Conservation (phyloP, 192 early-diverging fungal species). For the Coemansia sp. region DNA sequence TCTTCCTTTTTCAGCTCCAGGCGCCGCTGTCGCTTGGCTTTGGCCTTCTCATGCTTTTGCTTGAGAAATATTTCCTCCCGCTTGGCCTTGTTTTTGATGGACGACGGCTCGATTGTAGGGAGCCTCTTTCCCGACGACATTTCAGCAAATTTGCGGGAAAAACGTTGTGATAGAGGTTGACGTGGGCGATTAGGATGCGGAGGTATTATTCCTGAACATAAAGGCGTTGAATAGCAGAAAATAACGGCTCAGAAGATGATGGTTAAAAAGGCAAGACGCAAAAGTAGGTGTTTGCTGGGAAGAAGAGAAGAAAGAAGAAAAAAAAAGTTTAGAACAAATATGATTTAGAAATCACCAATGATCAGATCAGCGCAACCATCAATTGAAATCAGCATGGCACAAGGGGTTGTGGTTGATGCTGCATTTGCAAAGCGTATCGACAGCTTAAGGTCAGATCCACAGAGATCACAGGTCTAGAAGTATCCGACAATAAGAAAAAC, state of each 20-base stretch:
- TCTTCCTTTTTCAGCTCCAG: conserved; percentile 77
- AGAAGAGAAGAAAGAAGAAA: not conserved
- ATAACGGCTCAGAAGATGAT: not conserved
- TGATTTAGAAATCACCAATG: not conserved
- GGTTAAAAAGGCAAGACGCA: not conserved
- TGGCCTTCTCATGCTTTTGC: conserved; percentile 71
- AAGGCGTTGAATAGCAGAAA: not conserved
- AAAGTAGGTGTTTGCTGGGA: not conserved
- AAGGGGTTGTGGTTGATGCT: too few relatives aligned
- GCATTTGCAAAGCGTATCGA: too few relatives aligned
- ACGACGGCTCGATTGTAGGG: conserved; percentile 32
- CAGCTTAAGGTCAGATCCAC: too few relatives aligned
- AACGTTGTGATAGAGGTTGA: not conserved
- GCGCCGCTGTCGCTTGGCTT: conserved; percentile 72
- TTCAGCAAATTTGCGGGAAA: not conserved
- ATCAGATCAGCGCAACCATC: too few relatives aligned
- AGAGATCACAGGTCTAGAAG: too few relatives aligned
- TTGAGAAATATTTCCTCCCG: conserved; percentile 78
- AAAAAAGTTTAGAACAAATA: not conserved
- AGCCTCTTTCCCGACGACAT: conserved; percentile 24
- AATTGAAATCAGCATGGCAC: too few relatives aligned
- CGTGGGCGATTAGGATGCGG: not conserved
- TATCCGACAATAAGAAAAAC: too few relatives aligned
- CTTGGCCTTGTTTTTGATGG: conserved; percentile 84
- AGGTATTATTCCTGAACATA: conserved; percentile 6